A percentile compares a stretch with the other conserved stretches of the same genome.
phyloP scores from a whole-genome alignment of 2,329 filamentous ascomycete species.

The Torrubiellomyces zombiae region DNA sequence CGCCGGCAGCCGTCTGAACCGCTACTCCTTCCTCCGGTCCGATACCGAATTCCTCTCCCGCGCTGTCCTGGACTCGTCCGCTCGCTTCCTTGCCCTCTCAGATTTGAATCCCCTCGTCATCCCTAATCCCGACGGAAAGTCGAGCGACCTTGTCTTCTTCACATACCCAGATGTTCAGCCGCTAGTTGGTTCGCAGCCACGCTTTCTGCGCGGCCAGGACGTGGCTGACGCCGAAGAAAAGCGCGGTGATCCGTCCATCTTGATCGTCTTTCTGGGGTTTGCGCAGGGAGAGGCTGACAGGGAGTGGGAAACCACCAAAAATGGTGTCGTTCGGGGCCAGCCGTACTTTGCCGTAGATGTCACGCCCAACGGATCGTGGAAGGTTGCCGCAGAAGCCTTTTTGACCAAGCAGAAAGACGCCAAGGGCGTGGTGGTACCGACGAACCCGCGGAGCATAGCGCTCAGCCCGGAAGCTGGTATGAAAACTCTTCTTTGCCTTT shows the following conservation, averaged over 20 bases:
- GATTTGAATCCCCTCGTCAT: constrained; percentile 56
- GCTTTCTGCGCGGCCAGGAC: constrained; percentile 54
- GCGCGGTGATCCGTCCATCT: constrained; percentile 37
- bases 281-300: constrained; percentile 39
- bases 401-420: constrained; percentile 23
- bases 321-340: constrained; percentile 56
- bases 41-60: constrained; percentile 53
- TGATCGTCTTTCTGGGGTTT: constrained; percentile 72
- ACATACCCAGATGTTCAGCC: constrained; percentile 50
- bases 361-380: constrained; percentile 50
- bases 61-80: constrained; percentile 47
- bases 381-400: constrained; percentile 40
- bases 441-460: constrained; percentile 45
- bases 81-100: constrained; percentile 65
- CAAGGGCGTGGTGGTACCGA: constrained; percentile 47
- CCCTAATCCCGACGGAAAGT: no score
- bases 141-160: constrained; percentile 50
- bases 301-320: constrained; percentile 15
- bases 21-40: constrained; percentile 59
- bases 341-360: constrained; percentile 87
- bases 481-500: constrained; percentile 5
- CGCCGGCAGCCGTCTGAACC: constrained; percentile 60
- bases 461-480: constrained; percentile 45
- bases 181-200: constrained; percentile 57
- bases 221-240: constrained; percentile 61